A percentile compares a stretch with the other conserved stretches of the same genome.
Conservation (phyloP, 805 yeast species). For the Maudiozyma serrabonitensis region DNA sequence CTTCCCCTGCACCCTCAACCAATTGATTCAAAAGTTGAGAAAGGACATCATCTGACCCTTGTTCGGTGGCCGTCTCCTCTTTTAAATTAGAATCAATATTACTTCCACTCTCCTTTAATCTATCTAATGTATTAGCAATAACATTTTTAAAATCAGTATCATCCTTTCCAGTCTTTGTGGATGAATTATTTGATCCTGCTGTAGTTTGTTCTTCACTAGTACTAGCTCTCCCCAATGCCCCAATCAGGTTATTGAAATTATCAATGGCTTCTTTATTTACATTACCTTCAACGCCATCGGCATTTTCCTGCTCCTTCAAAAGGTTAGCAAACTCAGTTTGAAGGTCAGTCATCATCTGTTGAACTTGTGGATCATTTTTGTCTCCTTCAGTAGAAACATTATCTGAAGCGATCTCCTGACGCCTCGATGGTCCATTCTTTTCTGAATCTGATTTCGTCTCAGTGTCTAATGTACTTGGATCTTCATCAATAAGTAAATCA, state of each 20-base stretch:
- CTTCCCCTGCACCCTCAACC: slow-evolving; percentile 28
- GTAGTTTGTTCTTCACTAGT: slow-evolving; percentile 1
- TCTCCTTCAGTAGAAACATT: slow-evolving; percentile 42
- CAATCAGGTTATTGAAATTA: slow-evolving; percentile 30
- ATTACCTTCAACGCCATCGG: not conserved
- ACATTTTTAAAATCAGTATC: slow-evolving; percentile 52
- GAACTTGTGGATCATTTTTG: slow-evolving; percentile 30
- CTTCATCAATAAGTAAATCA: slow-evolving; percentile 66
- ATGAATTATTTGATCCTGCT: not conserved
- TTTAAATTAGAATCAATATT: slow-evolving; percentile 49
- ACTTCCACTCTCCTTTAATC: slow-evolving; percentile 69
- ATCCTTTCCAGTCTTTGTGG: slow-evolving; percentile 32
- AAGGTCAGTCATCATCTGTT: slow-evolving; percentile 21
- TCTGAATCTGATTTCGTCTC: not conserved
- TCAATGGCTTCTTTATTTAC: slow-evolving; percentile 16
- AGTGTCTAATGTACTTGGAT: slow-evolving; percentile 6
- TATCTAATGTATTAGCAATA: slow-evolving; percentile 67
- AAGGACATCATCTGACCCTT: slow-evolving; percentile 40
- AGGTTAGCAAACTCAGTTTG: slow-evolving; percentile 20
- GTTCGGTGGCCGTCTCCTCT: slow-evolving; percentile 36
- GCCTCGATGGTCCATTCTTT: slow-evolving; percentile 38
- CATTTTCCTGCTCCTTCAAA: slow-evolving; percentile 11
- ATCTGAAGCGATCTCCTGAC: not conserved
- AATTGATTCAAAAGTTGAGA: slow-evolving; percentile 61
- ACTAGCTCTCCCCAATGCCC: slow-evolving; percentile 16